A percentile compares a stretch with the other conserved stretches of the same genome.
These are phyloP conservation scores for Ascochyta fabae DNA, from an alignment of 2,329 filamentous ascomycete genomes.

Conservation along the genomic window DNA sequence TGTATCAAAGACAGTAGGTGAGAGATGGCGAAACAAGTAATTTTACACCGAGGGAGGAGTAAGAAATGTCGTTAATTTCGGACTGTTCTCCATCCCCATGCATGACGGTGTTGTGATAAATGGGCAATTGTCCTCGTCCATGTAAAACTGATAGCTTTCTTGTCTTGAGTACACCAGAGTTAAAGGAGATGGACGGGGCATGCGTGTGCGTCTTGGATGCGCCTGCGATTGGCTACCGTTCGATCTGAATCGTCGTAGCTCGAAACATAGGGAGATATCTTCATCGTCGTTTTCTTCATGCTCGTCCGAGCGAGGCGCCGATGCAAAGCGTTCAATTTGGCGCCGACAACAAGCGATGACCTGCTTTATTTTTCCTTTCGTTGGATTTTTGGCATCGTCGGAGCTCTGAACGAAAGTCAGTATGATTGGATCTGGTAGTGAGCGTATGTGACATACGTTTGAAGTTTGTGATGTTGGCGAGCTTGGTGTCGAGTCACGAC, in stretches of 20 bases:
- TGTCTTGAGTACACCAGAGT: neutral
- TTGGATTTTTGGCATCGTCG: neutral
- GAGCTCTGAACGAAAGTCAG: neutral
- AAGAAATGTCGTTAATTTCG: neutral
- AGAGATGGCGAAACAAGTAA: neutral
- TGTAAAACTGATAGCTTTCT: conserved; percentile 12
- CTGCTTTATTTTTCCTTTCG: conserved; percentile 1
- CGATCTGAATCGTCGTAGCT: conserved; percentile 5
- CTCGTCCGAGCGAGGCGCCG: neutral
- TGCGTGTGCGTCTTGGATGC: neutral
- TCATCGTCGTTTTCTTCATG: neutral
- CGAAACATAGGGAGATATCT: conserved; percentile 3
- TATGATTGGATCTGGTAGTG: neutral
- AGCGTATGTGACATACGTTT: neutral
- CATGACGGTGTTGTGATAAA: conserved; percentile 13
- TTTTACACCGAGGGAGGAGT: neutral
- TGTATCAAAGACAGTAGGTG: neutral
- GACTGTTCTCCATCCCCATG: neutral
- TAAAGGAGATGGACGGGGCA: neutral
- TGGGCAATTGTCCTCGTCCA: conserved; percentile 9
- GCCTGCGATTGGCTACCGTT: neutral
- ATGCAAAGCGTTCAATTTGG: conserved; percentile 4
- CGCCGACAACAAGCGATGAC: conserved; percentile 9
- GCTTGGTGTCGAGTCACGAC: neutral
- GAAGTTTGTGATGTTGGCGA: neutral